phyloP scores from a whole-genome alignment of 805 yeast genomes.

The Suhomyces faveliae region DNA sequence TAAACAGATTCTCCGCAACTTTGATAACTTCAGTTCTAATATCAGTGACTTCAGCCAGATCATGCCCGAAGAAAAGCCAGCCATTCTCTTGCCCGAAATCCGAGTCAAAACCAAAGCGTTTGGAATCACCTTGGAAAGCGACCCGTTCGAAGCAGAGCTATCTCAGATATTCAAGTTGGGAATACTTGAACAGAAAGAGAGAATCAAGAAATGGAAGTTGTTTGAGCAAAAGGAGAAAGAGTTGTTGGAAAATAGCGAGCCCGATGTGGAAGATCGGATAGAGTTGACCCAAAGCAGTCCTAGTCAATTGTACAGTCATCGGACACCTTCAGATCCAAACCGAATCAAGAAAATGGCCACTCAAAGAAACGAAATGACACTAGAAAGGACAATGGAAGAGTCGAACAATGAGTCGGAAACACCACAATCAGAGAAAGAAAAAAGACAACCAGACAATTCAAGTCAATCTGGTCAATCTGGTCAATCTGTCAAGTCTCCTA shows the following conservation, averaged over 20 bases:
- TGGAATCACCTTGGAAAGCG: constrained; percentile 74
- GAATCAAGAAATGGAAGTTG: constrained; percentile 49
- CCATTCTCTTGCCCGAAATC: constrained; percentile 53
- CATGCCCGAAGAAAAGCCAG: constrained; percentile 36
- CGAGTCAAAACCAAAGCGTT: constrained; percentile 55
- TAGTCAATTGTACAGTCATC: neutral
- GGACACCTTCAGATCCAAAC: neutral
- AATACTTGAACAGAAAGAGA: constrained; percentile 55
- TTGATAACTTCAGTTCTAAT: constrained; percentile 30
- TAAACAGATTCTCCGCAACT: constrained; percentile 55
- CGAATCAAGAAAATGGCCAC: neutral
- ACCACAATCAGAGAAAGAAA: too few relatives aligned
- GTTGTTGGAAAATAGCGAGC: constrained; percentile 14
- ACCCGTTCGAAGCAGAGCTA: constrained; percentile 81
- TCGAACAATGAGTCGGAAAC: neutral
- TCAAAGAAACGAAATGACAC: neutral
- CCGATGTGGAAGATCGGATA: constrained; percentile 11
- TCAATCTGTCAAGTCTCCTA: too few relatives aligned
- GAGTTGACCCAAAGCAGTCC: constrained; percentile 4
- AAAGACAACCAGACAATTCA: too few relatives aligned
- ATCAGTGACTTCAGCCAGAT: constrained; percentile 31
- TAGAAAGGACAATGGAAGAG: neutral
- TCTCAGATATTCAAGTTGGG: constrained; percentile 67
- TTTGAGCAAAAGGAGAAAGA: constrained; percentile 32
- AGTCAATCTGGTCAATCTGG: neutral